Conservation (phyloP, 257 asterid genomes). For the Fraxinus cuspidata region DNA sequence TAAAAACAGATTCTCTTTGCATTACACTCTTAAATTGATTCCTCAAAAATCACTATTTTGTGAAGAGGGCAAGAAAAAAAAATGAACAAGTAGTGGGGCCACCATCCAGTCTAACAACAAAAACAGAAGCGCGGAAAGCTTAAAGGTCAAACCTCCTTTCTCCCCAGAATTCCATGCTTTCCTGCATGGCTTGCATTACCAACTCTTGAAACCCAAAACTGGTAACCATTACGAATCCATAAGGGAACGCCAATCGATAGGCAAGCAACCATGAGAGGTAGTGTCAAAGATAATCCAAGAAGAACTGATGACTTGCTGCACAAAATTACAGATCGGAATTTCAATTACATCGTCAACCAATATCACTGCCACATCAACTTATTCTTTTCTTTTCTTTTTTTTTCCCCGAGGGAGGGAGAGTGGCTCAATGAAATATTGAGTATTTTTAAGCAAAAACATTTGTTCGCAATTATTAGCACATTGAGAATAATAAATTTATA, state of each 20-base stretch:
- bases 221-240: slow-evolving; percentile 93
- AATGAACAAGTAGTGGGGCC: background rate
- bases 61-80: background rate
- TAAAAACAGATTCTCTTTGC: background rate
- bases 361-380: slow-evolving; percentile 11
- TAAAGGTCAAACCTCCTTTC: slow-evolving; percentile 62
- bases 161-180: slow-evolving; percentile 56
- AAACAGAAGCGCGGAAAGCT: background rate
- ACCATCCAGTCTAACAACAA: slow-evolving; percentile 15
- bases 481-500: background rate
- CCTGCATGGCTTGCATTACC: slow-evolving; percentile 52
- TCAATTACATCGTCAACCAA: slow-evolving; percentile 3
- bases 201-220: slow-evolving; percentile 74
- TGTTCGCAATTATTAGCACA: background rate
- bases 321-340: slow-evolving; percentile 24
- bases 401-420: background rate
- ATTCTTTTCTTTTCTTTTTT: background rate
- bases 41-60: background rate
- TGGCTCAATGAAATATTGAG: background rate
- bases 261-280: slow-evolving; percentile 98
- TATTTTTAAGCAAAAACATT: background rate
- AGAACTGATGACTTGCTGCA: slow-evolving; percentile 98
- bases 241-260: slow-evolving; percentile 87
- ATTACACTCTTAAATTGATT: background rate
- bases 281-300: slow-evolving; percentile 92